Conservation (phyloP, 768 basidiomycete species). For the Pleurotus salmoneostramineus region DNA sequence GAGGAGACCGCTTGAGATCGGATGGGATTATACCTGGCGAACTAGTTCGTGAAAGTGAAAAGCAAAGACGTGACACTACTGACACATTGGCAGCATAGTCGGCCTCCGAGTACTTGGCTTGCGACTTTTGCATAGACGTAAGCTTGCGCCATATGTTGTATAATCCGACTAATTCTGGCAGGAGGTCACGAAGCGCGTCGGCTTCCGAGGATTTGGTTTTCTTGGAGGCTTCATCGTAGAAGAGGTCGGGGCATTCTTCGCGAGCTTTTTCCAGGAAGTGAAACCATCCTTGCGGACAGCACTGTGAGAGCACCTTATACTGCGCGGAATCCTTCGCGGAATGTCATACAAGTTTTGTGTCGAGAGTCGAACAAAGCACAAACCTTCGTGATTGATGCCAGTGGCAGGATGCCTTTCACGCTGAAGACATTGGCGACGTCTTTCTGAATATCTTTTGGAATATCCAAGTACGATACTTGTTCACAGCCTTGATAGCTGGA, state of each 20-base stretch:
- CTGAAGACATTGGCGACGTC: conserved; percentile 36
- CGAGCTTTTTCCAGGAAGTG: conserved; percentile 24
- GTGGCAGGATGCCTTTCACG: conserved; percentile 29
- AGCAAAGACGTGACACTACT: conserved; percentile 14
- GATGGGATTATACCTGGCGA: conserved; percentile 41
- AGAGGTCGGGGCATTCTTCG: conserved; percentile 31
- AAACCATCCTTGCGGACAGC: conserved; percentile 22
- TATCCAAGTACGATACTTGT: conserved; percentile 41
- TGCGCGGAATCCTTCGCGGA: conserved; percentile 18
- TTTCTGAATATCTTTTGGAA: conserved; percentile 32
- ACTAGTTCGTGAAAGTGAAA: background rate
- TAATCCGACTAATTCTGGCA: conserved; percentile 35
- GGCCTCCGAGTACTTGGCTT: conserved; percentile 49
- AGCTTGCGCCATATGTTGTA: conserved; percentile 43
- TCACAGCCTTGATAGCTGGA: conserved; percentile 43
- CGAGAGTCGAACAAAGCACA: background rate
- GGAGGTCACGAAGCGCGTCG: conserved; percentile 18
- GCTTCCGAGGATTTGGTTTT: conserved; percentile 3
- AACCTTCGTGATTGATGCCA: conserved; percentile 2
- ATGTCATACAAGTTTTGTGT: background rate
- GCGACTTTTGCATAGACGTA: conserved; percentile 35
- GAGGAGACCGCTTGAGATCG: conserved; percentile 39
- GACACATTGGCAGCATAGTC: conserved; percentile 55
- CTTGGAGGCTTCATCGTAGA: conserved; percentile 20
- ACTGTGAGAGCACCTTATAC: conserved; percentile 18